Conservation (phyloP, 768 basidiomycete species). For the Termitomyces sp. region DNA sequence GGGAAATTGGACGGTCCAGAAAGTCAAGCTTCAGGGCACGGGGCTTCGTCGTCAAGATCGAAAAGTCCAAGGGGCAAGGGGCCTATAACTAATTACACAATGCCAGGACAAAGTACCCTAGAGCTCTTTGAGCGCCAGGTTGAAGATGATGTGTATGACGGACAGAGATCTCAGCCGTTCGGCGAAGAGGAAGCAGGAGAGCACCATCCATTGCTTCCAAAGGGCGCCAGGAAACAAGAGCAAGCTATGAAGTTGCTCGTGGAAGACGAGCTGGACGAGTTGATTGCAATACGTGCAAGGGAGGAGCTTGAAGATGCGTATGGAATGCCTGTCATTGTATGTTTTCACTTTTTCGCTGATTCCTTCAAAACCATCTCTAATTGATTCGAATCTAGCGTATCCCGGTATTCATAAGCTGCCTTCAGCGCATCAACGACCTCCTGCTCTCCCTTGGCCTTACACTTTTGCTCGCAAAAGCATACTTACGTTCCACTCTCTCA, state of each 20-base stretch:
- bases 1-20: background rate
- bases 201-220: constrained; percentile 29
- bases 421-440: constrained; percentile 72
- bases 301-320: constrained; percentile 79
- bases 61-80: background rate
- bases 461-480: constrained; percentile 55
- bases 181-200: constrained; percentile 17
- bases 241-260: constrained; percentile 34
- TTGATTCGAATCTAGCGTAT: constrained; percentile 39
- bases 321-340: constrained; percentile 72
- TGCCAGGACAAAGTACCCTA: constrained; percentile 1
- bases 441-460: constrained; percentile 64
- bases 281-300: constrained; percentile 56
- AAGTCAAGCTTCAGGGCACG: background rate
- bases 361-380: background rate
- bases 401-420: constrained; percentile 71
- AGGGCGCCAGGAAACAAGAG: constrained; percentile 2
- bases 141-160: constrained; percentile 13
- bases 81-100: background rate
- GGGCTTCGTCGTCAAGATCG: background rate
- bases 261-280: constrained; percentile 60
- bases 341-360: constrained; percentile 19
- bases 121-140: constrained; percentile 13
- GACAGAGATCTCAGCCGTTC: background rate
- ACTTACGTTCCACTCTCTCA: constrained; percentile 46